phyloP scores from a whole-genome alignment of 2,329 filamentous ascomycete species.

The Botryosphaeria dothidea region DNA sequence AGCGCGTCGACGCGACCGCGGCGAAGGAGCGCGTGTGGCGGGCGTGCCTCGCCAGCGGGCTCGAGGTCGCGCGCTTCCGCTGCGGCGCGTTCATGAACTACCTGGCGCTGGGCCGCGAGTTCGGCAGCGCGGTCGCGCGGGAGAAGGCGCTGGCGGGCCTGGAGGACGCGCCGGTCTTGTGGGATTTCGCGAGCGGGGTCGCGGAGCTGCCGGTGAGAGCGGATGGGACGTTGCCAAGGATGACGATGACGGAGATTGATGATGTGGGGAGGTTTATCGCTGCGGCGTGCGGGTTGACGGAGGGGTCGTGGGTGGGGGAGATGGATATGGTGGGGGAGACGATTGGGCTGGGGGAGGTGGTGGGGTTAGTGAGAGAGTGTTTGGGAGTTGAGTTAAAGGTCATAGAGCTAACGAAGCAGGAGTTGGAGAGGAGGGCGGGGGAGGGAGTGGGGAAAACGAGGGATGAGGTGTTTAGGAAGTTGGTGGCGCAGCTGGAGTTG shows the following conservation, averaged over 20 bases:
- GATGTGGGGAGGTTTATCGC: slow-evolving; percentile 36
- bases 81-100: slow-evolving; percentile 40
- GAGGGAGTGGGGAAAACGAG: neutral
- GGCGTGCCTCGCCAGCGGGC: slow-evolving; percentile 26
- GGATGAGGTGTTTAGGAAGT: slow-evolving; percentile 24
- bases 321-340: slow-evolving; percentile 37
- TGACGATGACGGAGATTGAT: slow-evolving; percentile 35
- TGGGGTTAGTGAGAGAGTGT: slow-evolving; percentile 22
- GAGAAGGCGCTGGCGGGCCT: slow-evolving; percentile 27
- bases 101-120: slow-evolving; percentile 28
- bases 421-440: neutral
- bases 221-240: slow-evolving; percentile 26
- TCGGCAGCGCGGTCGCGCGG: slow-evolving; percentile 18
- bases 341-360: slow-evolving; percentile 28
- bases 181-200: slow-evolving; percentile 24
- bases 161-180: slow-evolving; percentile 24
- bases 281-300: slow-evolving; percentile 31
- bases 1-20: slow-evolving; percentile 24
- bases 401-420: neutral
- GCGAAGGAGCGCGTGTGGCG: slow-evolving; percentile 29
- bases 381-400: slow-evolving; percentile 3
- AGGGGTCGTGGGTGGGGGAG: slow-evolving; percentile 28
- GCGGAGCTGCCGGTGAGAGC: slow-evolving; percentile 29
- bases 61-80: slow-evolving; percentile 35
- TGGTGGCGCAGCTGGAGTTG: slow-evolving; percentile 20